Evolutionary conservation across 208 protist genomes (phyloP).

Genomic region (Leishmania turanica): DNA sequence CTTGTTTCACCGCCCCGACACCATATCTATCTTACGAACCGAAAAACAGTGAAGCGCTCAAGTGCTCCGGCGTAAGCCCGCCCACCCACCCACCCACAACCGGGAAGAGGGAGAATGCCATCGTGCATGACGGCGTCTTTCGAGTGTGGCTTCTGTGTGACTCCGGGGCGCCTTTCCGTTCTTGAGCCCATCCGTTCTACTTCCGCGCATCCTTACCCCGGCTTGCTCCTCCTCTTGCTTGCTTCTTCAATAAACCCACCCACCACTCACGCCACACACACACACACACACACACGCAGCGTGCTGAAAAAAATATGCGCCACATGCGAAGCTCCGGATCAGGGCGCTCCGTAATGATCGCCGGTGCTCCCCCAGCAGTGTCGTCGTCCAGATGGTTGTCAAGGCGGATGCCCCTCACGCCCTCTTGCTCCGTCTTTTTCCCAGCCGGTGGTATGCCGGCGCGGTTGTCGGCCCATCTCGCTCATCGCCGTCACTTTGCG

Average conservation of each 20-base stretch:
- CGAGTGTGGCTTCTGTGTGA: neutral
- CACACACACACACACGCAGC: neutral
- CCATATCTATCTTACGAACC: neutral
- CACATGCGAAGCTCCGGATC: neutral
- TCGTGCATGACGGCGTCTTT: neutral
- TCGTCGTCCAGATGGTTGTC: neutral
- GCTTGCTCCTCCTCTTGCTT: neutral
- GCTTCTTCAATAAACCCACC: neutral
- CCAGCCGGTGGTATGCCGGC: neutral
- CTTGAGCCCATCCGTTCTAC: neutral
- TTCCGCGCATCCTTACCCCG: neutral
- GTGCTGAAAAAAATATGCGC: neutral
- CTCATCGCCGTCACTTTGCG: constrained; percentile 25
- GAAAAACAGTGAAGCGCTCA: neutral
- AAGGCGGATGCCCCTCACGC: neutral
- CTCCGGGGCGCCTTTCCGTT: neutral
- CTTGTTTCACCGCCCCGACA: neutral
- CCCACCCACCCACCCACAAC: neutral
- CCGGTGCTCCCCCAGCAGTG: neutral
- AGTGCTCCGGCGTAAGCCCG: neutral
- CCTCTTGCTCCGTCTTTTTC: neutral
- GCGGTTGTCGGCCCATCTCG: constrained; percentile 1
- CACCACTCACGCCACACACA: neutral
- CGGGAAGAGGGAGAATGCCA: neutral
- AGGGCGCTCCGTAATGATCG: neutral